phyloP scores from a whole-genome alignment of 371 early-diverging fungal species.

The Rhizomucor pusillus region DNA sequence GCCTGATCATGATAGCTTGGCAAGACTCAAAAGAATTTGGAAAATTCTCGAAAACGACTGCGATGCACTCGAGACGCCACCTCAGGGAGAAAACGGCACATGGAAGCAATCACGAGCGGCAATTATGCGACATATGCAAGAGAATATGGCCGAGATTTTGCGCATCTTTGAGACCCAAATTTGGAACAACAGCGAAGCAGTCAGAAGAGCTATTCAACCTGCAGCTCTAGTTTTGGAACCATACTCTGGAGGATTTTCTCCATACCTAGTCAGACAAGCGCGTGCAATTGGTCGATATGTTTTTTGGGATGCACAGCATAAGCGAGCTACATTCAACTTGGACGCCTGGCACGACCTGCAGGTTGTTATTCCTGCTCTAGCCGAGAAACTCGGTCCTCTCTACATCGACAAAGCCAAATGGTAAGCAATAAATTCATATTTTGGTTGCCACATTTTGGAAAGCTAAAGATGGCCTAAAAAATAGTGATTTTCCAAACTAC shows the following conservation, averaged over 20 bases:
- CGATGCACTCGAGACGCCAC: not conserved
- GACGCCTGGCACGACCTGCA: not conserved
- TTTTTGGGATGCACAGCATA: constrained; percentile 1
- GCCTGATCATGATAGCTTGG: not conserved
- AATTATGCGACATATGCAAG: no score
- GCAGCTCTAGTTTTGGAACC: constrained; percentile 1
- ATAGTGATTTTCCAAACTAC: not conserved
- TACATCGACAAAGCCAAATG: not conserved
- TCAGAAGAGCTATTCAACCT: not conserved
- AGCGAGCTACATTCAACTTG: not conserved
- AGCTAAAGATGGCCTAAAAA: not conserved
- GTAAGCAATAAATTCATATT: constrained; percentile 1
- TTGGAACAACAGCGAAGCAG: not conserved
- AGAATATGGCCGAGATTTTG: no score
- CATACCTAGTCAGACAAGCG: not conserved
- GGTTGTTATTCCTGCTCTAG: not conserved
- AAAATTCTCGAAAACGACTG: not conserved
- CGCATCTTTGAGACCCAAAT: not conserved
- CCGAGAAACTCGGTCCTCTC: constrained; percentile 6
- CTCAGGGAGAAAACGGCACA: no score
- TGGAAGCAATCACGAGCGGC: no score
- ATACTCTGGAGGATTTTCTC: constrained; percentile 10
- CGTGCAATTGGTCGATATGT: not conserved
- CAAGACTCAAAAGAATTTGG: not conserved
- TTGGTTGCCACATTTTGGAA: not conserved